These are phyloP conservation scores for Didymella exigua DNA, from an alignment of 2,329 filamentous ascomycete species.

Conservation along the genomic window DNA sequence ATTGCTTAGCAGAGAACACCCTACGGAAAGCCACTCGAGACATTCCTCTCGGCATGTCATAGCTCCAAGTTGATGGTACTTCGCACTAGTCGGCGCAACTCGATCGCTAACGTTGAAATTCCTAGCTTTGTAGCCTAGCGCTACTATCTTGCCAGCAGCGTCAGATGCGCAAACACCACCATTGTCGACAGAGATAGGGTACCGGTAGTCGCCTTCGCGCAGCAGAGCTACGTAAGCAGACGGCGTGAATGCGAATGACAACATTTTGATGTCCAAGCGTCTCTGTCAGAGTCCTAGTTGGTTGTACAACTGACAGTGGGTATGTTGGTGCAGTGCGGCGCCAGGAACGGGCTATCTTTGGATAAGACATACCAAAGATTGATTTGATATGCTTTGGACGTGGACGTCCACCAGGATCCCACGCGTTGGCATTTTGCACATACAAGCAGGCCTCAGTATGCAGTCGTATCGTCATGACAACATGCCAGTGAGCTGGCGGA, in stretches of 20 bases:
- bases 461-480: neutral
- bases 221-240: constrained; percentile 35
- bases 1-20: no score
- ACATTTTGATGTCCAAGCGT: constrained; percentile 22
- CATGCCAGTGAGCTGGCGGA: neutral
- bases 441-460: neutral
- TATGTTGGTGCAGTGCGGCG: constrained; percentile 22
- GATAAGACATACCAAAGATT: constrained; percentile 16
- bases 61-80: constrained; percentile 12
- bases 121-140: constrained; percentile 21
- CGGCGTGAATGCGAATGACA: constrained; percentile 32
- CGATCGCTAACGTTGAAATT: constrained; percentile 29
- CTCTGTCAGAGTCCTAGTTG: constrained; percentile 22
- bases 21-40: no score
- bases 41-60: constrained; percentile 23
- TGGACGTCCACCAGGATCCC: neutral
- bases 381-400: neutral
- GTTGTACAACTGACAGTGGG: constrained; percentile 12
- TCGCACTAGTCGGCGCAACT: constrained; percentile 27
- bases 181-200: constrained; percentile 10
- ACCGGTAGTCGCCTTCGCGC: constrained; percentile 23
- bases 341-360: constrained; percentile 23
- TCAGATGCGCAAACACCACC: constrained; percentile 32
- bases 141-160: constrained; percentile 31
- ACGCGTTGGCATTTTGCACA: neutral